phyloP scores from a whole-genome alignment of 768 basidiomycete species.

The Suillus lakei region DNA sequence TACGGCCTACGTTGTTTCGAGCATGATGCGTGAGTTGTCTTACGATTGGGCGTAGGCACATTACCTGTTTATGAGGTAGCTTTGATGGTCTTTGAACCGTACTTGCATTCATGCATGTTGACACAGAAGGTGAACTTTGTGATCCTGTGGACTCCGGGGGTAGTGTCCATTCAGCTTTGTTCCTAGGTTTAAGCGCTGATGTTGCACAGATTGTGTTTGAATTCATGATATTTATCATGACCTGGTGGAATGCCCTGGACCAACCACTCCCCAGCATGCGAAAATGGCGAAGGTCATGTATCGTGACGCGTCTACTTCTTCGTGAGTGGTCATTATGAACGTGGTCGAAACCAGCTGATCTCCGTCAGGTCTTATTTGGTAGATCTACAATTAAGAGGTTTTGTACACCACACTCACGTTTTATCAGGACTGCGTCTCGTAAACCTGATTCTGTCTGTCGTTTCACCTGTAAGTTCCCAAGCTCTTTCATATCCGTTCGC shows the following conservation, averaged over 20 bases:
- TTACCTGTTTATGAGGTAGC: constrained; percentile 18
- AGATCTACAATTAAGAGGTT: not conserved
- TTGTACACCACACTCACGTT: not conserved
- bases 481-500: not conserved
- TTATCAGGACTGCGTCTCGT: constrained; percentile 22
- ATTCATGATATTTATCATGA: constrained; percentile 32
- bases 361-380: constrained; percentile 31
- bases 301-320: constrained; percentile 33
- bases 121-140: constrained; percentile 22
- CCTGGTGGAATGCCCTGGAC: constrained; percentile 35
- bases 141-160: constrained; percentile 36
- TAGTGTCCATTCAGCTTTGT: constrained; percentile 8
- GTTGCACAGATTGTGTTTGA: constrained; percentile 33
- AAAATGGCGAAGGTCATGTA: constrained; percentile 32
- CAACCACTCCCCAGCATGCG: constrained; percentile 22
- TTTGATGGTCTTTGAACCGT: constrained; percentile 12
- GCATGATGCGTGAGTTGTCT: constrained; percentile 31
- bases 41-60: not conserved
- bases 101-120: constrained; percentile 27
- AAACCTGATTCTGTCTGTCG: constrained; percentile 25
- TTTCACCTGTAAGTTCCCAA: constrained; percentile 26
- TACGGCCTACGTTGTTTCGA: constrained; percentile 29
- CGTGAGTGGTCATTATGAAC: constrained; percentile 17
- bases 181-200: not conserved
- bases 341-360: constrained; percentile 3